Evolutionary conservation across 768 basidiomycete species (phyloP), one percentile per base, ranked within the genome.

Genomic region (Termitomyces sp.): DNA sequence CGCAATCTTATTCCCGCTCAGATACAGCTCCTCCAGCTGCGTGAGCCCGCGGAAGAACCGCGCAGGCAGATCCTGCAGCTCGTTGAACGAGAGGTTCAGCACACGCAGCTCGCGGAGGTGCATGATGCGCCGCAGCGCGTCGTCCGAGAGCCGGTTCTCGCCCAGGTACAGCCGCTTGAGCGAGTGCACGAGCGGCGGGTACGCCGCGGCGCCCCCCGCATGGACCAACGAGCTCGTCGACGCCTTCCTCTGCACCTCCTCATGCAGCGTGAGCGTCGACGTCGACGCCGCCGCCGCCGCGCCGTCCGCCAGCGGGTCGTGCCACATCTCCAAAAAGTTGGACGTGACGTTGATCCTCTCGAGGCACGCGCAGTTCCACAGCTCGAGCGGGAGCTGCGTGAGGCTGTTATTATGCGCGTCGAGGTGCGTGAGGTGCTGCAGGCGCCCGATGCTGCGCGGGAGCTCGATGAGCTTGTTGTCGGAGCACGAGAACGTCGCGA

Each of bases 371-470:
- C 95, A 98, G 39, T 85, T 81, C 97, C 97, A 99, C 1, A 99
- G 69, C 34, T 82, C 75, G 20, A 73, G 72, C 0, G 95, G 92
- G 0, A 98, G 73, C 63, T 86, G 84, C 5, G 78, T 82, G 47
- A 98, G 76, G 63, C 87, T 88, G 75, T 98, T 99, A 68, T 92
- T 94, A 68, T 98, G 95, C 2, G 88, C 88, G 62, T 97, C 92
- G 42, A 99, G 78, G 1, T 72, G 75, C 62, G 87, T 82, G 10
- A 98, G 80, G 44, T 83, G 85, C 71, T 84, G 83, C 46, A 98
- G 76, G 9, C 77, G 76, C 15, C 93, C 93, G 49, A 98, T 86
- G 42, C 82, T 84, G 12, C 76, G 69, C 0, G 97, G 97, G 0
- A 98, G 79, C 16, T 79, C 72, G 55, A 84, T 83, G 20, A 99